Base-by-base conservation (phyloP, 139 green algal species). In the Volvox africanus region DNA sequence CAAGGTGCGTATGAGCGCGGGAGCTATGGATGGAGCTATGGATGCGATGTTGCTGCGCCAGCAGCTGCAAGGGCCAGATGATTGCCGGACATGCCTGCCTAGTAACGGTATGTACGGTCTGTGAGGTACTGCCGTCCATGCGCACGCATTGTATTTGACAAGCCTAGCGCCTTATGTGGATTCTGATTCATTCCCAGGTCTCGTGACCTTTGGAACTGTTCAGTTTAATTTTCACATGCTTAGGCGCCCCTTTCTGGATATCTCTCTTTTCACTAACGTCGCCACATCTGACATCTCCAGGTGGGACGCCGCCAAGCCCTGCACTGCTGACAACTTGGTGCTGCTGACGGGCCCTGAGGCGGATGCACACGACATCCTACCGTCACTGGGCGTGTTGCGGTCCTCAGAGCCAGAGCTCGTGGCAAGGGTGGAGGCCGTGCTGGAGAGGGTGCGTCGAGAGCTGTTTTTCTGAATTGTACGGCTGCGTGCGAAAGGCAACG, bases 241-340 rank as follows among this genome's bases (percentile, higher is more conserved):
- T 5, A 9, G 44, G 9, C 44, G 44, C 44, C 44, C 44, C 5
- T 55, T 55, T 14, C 44, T 14, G 5, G 44, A 24, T 73, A 9
- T 3, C 65, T 12, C 21, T 73, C 16, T 16, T 24, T 73, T 24
- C 24, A 73, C 24, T 28, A 2, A 6, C 65, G 65, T 73, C 65
- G 65, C 65, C 11, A 28, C 65, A 73, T 24, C 65, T 30, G 65
- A 26, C 65, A 3, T 28, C 65, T 12, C 21, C 89, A 95, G 93
- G 77, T 96, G 96, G 96, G 96, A 98, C 81, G 32, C 71, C 0
- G 32, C 37, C 9, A 84, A 86, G 81, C 93, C 97, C 35, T 91
- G 95, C 36, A 95, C 91, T 21, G 87, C 98, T 13, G 96, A 98
- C 94, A 99, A 99, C 89, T 91, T 99, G n/a, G 95, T 99, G 68